phyloP scores from a whole-genome alignment of 768 basidiomycete genomes.

The Jaapia argillacea region DNA sequence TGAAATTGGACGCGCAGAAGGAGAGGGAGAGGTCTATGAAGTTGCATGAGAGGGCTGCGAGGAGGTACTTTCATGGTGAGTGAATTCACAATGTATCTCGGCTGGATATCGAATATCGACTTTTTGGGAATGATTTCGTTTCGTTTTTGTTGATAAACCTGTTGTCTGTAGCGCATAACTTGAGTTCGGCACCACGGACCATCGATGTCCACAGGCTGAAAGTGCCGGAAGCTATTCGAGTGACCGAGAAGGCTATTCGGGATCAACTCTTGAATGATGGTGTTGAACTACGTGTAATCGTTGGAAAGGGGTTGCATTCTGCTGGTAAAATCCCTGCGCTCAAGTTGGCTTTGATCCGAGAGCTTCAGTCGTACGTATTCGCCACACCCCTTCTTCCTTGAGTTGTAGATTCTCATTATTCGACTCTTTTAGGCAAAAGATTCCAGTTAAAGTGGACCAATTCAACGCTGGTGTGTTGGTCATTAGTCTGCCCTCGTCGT shows the following conservation, averaged over 20 bases:
- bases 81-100: neutral
- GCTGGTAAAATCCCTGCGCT: conserved; percentile 19
- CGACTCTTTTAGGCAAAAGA: neutral
- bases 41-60: conserved; percentile 22
- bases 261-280: conserved; percentile 18
- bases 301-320: conserved; percentile 23
- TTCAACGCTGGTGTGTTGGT: neutral
- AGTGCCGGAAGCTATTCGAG: conserved; percentile 18
- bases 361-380: conserved; percentile 18
- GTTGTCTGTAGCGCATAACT: conserved; percentile 19
- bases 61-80: conserved; percentile 23
- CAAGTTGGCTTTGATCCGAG: conserved; percentile 19
- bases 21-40: conserved; percentile 16
- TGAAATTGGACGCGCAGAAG: conserved; percentile 20
- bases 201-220: conserved; percentile 27
- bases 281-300: conserved; percentile 22
- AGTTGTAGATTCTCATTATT: neutral
- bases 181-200: conserved; percentile 15
- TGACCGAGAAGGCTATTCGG: conserved; percentile 21
- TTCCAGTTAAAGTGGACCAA: neutral
- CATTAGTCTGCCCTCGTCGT: neutral
- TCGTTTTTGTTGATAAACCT: neutral
- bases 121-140: neutral
- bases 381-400: neutral
- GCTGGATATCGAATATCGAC: neutral